phyloP scores from a whole-genome alignment of 768 basidiomycete species.

The Arthromyces matolae region DNA sequence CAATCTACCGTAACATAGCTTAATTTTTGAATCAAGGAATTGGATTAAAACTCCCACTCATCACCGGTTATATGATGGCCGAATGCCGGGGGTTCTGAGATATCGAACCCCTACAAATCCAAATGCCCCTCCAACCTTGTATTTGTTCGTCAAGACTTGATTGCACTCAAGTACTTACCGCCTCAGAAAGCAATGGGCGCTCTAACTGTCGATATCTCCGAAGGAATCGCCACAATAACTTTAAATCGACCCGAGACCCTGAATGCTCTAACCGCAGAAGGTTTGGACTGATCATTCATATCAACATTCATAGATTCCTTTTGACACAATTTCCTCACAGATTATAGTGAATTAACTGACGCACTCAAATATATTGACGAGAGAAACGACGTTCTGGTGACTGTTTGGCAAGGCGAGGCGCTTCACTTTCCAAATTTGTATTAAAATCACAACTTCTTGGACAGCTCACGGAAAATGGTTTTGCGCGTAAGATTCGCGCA shows the following conservation, averaged over 20 bases:
- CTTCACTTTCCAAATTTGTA: background rate
- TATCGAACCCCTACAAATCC: too few relatives aligned
- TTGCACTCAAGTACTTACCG: too few relatives aligned
- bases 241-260: conserved; percentile 56
- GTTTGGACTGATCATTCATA: conserved; percentile 20
- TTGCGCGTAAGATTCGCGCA: conserved; percentile 51
- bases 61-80: too few relatives aligned
- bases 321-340: conserved; percentile 28
- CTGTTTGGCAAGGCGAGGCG: conserved; percentile 60
- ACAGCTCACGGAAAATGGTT: conserved; percentile 69
- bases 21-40: too few relatives aligned
- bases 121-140: too few relatives aligned
- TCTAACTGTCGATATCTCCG: conserved; percentile 44
- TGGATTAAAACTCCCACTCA: too few relatives aligned
- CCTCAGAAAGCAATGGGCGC: conserved; percentile 37
- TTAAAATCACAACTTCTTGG: background rate
- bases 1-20: too few relatives aligned
- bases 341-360: conserved; percentile 60
- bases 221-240: conserved; percentile 66
- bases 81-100: too few relatives aligned
- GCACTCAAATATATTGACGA: conserved; percentile 55
- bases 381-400: conserved; percentile 58
- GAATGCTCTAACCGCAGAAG: conserved; percentile 58
- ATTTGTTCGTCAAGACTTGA: too few relatives aligned
- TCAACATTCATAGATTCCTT: background rate